Evolutionary conservation across 257 asterid genomes (phyloP), one percentile per base, ranked within the genome.

Genomic region (Solanum pennellii): DNA sequence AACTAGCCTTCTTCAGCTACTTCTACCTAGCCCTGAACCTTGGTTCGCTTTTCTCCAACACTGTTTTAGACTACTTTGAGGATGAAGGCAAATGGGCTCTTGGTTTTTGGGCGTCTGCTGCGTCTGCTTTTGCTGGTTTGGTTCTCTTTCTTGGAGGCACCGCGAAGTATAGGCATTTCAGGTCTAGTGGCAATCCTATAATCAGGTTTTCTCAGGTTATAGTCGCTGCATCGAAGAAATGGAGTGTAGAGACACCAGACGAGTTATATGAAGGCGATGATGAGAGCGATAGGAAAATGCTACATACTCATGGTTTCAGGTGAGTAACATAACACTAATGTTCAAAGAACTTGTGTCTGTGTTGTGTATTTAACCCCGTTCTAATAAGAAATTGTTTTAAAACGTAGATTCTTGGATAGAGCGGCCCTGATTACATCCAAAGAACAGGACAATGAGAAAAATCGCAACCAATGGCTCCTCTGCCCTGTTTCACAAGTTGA

Each of bases 401-500:
- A 3, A 3, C 79, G 85, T 89, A 95, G 99, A 68, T 96, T 97
- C 88, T 87, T 97, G 93, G 99, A 97, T 91, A 89, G 91, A 76
- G 99, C 99, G 13, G 98, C 99, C 14, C 89, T 89, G 91, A 77
- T 93, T 7, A 93, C 98, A n/a, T 89, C 95, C 80, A 89, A 82
- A 37, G 99, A 96, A 76, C 49, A 87, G 45, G 92, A 91, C 39
- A 86, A 88, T 21, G 89, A 93, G 85, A 90, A 92, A 83, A 86
- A 72, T 13, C 82, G 65, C 87, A 89, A 92, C 90, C 94, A 94
- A 0, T 97, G 99, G 99, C 90, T 88, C 33, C 92, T 97, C 13
- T 95, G 99, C 87, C 96, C 99, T 39, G 83, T 96, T 87, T 93
- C 99, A 7, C 99, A 95, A 93, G 98, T 97, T 12, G 99, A 97